Base-by-base conservation (phyloP, 176 grass and related monocot genomes). In the barley (Hordeum vulgare) region DNA sequence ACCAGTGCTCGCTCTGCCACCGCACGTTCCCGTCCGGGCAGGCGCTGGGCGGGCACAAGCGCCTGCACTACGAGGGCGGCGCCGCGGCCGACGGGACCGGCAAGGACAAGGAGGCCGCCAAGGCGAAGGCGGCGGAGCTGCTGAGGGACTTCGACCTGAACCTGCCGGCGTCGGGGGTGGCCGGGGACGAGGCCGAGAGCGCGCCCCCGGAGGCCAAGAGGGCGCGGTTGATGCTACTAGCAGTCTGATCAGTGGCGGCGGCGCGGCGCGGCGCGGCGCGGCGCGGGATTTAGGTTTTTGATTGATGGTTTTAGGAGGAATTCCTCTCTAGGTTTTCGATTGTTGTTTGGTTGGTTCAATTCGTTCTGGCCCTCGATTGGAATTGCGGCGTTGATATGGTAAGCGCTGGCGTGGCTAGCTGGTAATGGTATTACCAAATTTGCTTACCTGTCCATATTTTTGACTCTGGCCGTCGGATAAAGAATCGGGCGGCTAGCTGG, bases 21-120 rank as follows among this genome's bases (percentile, higher is more conserved):
- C 87, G 86, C 68, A 88, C 82, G 70, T 97, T 97, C 88, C 90
- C 90, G 28, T 89, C 95, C 6, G 95, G 95, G 6, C 95, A 97
- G 39, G 95, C 95, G 18, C 72, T 97, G 26, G 95, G 95, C 34
- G 95, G 95, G 6, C 92, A 97, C 86, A 97, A 94, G 92, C 89
- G 95, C 26, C 84, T 89, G 6, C 90, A 94, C 86, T 94, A 94
- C 81, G 92, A 94, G 80, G 79, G 86, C 71, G 86, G 75, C 87
- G 27, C 3, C 29, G 80, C 33, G 36, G 53, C 37, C 34, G 79
- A 73, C n/a, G 83, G 57, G 3, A 13, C 40, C 44, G 71, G 26
- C 42, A 74, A 84, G 42, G 74, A 33, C 65, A 74, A 37, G 68
- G 59, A 78, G 28, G n/a, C 10, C 0, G 33, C 10, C 39, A 81